Percentiles rank a stretch among this genome's conserved stretches.
Conservation (phyloP, 148 eudicot genomes). For the Tetragonia tetragonoides region DNA sequence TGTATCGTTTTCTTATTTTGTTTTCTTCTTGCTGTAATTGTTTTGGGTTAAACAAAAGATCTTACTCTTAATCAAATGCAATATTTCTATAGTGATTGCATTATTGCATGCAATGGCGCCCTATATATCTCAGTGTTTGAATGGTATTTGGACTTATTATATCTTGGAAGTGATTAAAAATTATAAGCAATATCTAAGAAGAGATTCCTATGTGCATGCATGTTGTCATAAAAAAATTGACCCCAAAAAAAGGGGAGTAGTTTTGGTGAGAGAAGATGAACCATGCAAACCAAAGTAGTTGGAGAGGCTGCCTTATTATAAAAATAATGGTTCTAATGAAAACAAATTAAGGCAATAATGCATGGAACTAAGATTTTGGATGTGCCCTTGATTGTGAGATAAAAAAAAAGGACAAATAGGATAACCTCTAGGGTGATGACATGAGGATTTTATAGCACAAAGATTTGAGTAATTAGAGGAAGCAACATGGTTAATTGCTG, state of each 20-base stretch:
- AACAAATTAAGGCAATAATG: slow-evolving; percentile 11
- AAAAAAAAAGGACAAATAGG: slow-evolving; percentile 28
- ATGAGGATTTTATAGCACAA: slow-evolving; percentile 7
- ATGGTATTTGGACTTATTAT: no score
- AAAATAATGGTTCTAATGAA: neutral
- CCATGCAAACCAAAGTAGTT: slow-evolving; percentile 41
- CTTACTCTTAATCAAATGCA: no score
- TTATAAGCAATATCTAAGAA: no score
- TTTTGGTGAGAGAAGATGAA: slow-evolving; percentile 50
- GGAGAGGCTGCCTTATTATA: slow-evolving; percentile 26
- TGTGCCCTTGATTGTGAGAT: neutral
- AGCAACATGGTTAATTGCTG: neutral
- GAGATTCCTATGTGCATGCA: neutral
- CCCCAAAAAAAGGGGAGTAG: slow-evolving; percentile 24
- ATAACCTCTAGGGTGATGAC: slow-evolving; percentile 36
- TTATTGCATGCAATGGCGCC: no score
- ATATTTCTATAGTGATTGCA: no score
- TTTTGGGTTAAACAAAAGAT: no score
- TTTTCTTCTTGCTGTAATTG: no score
- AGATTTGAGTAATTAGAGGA: slow-evolving; percentile 7
- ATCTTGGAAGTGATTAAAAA: no score
- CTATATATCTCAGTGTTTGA: no score
- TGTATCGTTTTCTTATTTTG: no score
- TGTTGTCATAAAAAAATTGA: slow-evolving; percentile 14
- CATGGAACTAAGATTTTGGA: slow-evolving; percentile 4